These are phyloP conservation scores for Beauveria sp. DNA, from an alignment of 2,329 filamentous ascomycete species.

Conservation along the genomic window DNA sequence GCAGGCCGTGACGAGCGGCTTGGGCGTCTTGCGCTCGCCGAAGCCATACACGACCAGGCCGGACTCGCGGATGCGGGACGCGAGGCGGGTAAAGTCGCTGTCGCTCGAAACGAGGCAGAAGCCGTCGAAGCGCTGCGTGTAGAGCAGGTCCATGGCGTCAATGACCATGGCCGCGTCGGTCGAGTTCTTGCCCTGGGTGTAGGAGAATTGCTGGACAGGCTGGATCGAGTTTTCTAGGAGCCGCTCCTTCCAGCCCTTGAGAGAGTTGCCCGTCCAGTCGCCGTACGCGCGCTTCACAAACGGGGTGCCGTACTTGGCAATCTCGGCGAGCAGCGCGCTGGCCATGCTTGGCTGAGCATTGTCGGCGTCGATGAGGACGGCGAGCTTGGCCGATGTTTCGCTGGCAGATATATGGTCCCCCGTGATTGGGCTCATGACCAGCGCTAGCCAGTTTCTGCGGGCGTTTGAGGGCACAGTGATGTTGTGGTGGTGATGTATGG, in stretches of 20 bases:
- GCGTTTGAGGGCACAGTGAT: too few species aligned
- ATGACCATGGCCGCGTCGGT: conserved; percentile 30
- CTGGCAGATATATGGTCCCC: neutral
- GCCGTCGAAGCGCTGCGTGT: conserved; percentile 23
- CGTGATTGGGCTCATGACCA: too few species aligned
- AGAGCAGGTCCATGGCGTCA: conserved; percentile 30
- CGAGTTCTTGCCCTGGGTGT: conserved; percentile 27
- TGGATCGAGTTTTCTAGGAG: conserved; percentile 26
- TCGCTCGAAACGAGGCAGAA: conserved; percentile 29
- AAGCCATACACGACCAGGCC: conserved; percentile 27
- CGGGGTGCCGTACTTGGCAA: conserved; percentile 26
- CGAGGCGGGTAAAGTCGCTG: conserved; percentile 29
- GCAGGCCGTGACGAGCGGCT: conserved; percentile 25
- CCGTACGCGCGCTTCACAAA: conserved; percentile 26
- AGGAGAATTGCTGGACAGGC: conserved; percentile 29
- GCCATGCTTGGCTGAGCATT: conserved; percentile 20
- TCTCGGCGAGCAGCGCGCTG: conserved; percentile 20
- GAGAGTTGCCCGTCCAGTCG: conserved; percentile 24
- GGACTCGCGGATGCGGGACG: conserved; percentile 25
- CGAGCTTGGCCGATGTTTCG: conserved; percentile 17
- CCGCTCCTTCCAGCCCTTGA: conserved; percentile 23
- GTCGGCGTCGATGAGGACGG: conserved; percentile 27
- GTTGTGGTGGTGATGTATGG: too few species aligned
- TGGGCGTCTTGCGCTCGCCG: conserved; percentile 25
- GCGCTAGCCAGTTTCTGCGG: too few species aligned